Evolutionary conservation across 2,329 filamentous ascomycete genomes (phyloP).

Genomic region (Nemania sp.): DNA sequence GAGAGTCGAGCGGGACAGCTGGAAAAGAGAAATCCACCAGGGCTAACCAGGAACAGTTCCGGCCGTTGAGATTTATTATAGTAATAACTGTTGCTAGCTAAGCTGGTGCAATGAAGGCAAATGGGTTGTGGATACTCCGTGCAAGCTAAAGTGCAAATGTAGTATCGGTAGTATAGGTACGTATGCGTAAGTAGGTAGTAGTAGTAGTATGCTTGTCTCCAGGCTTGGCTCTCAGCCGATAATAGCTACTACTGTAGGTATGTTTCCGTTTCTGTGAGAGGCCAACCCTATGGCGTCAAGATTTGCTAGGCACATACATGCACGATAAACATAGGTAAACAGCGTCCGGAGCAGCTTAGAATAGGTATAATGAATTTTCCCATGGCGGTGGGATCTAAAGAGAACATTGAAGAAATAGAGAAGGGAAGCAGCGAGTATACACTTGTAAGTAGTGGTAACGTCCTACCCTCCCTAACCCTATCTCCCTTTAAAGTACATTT

Average conservation of each 20-base stretch:
- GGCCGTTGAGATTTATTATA: constrained; percentile 23
- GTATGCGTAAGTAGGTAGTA: neutral
- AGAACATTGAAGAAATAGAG: neutral
- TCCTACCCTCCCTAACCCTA: neutral
- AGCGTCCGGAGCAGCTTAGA: no score
- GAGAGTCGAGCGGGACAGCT: constrained; percentile 6
- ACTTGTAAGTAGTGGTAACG: neutral
- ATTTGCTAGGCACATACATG: no score
- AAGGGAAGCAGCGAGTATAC: neutral
- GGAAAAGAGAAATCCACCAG: constrained; percentile 18
- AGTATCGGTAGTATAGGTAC: neutral
- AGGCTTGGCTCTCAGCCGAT: neutral
- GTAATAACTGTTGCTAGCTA: constrained; percentile 28
- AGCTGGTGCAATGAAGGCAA: constrained; percentile 21
- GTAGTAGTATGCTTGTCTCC: neutral
- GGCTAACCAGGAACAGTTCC: constrained; percentile 23
- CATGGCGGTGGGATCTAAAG: neutral
- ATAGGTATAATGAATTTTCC: no score
- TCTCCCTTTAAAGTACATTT: neutral
- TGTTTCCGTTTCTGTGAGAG: no score
- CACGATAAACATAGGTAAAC: no score
- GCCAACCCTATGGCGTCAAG: no score
- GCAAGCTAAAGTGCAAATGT: constrained; percentile 6
- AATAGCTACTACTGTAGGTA: neutral
- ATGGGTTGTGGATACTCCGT: neutral